Evolutionary conservation across 345 rosid species (phyloP), one percentile per base, ranked within the genome.

Genomic region (Cardamine occulta): DNA sequence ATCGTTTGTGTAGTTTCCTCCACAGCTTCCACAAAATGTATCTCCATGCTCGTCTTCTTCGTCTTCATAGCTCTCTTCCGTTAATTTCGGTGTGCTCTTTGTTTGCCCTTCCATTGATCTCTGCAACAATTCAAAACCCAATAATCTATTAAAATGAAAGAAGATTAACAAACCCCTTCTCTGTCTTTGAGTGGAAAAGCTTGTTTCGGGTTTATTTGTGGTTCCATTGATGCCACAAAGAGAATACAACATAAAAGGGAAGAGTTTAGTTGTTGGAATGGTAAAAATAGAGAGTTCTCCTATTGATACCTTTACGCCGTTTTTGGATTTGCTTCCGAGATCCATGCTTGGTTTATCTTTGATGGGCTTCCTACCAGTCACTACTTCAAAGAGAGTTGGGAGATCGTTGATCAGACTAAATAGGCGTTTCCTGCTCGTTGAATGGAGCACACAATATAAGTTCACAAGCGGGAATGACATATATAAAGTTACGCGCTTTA

Each of bases 41-140:
- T 88, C 93, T 32, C 88, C 85, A 51, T 91, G 94, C 68, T 91
- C 98, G 58, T 91, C 97, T 65, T 93, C 93, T 18, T 88, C 97
- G 15, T 91, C 96, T 28, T 79, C 93, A 3, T 62, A 84, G 63
- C 79, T 84, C 64, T 89, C 97, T 31, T 87, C 93, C 6, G 70
- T 79, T 44, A 82, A 69, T 76, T 87, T 87, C 0, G 84, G 73
- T 29, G 83, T 86, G 82, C 82, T 86, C 83, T 83, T 88, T 37
- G 75, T 84, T 70, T 83, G 85, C 45, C 90, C 91, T 49, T 89
- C 93, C 10, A 80, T 74, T 74, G 94, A 81, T 80, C 94, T 87
- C 97, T 91, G 85, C 64, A 70, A 51, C 23, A 57, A 23, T 62
- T 40, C 34, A 37, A 63, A 63, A 18, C 26, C 39, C 7, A 26